Evolutionary conservation across 75 land plant species (phyloP).

Genomic region (Selaginella tamariscina): DNA sequence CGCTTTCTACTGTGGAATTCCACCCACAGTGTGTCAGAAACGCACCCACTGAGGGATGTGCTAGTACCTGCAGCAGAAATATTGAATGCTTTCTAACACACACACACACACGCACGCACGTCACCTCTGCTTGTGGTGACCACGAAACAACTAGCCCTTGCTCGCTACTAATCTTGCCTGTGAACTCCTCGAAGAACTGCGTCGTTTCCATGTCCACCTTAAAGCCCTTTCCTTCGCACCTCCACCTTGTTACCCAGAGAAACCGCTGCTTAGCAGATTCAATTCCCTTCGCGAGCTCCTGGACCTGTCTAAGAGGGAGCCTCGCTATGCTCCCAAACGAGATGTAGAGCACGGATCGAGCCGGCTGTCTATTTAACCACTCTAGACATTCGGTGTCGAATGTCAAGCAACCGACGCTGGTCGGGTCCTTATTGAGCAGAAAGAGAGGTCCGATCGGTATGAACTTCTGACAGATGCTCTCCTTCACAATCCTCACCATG

Average conservation of each 20-base stretch:
- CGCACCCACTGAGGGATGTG: slow-evolving; percentile 9
- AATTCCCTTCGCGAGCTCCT: slow-evolving; percentile 1
- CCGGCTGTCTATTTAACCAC: slow-evolving; percentile 7
- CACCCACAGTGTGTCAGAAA: slow-evolving; percentile 14
- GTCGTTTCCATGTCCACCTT: no score
- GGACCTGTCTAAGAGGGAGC: not conserved
- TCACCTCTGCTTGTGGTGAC: not conserved
- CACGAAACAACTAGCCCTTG: not conserved
- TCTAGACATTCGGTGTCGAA: not conserved
- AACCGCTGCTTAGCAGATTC: not conserved
- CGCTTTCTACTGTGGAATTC: slow-evolving; percentile 6
- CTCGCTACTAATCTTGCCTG: not conserved
- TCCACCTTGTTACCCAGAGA: slow-evolving; percentile 4
- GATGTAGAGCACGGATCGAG: slow-evolving; percentile 4
- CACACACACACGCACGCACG: no score
- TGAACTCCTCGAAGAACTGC: not conserved
- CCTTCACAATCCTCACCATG: not conserved
- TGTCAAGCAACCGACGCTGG: not conserved
- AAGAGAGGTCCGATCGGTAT: not conserved
- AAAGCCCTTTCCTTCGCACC: not conserved
- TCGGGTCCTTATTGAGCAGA: not conserved
- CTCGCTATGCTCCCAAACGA: slow-evolving; percentile 1
- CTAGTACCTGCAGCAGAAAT: slow-evolving; percentile 13
- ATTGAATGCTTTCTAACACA: no score
- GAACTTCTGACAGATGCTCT: not conserved